A percentile compares a stretch with the other conserved stretches of the same genome.
Conservation (phyloP, 163 green algal species). For the Picocystis sp. region DNA sequence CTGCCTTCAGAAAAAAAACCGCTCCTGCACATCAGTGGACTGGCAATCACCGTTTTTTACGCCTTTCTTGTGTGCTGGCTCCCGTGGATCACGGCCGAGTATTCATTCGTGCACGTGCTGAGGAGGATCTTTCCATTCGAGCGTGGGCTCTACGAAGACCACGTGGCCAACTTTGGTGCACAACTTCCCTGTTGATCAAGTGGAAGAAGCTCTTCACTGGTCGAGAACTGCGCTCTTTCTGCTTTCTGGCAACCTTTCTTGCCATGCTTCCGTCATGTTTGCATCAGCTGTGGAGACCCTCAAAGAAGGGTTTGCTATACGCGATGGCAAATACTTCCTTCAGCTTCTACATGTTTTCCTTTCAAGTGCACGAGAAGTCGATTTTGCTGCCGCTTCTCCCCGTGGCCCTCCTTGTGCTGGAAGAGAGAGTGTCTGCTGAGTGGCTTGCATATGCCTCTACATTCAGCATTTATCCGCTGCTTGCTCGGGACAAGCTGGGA, state of each 20-base stretch:
- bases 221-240: conserved; percentile 23
- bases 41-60: conserved; percentile 47
- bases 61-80: conserved; percentile 64
- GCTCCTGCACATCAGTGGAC: conserved; percentile 20
- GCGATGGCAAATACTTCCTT: conserved; percentile 62
- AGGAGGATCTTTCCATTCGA: conserved; percentile 62
- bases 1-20: conserved; percentile 32
- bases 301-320: conserved; percentile 42
- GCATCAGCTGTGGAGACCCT: background rate
- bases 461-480: conserved; percentile 80
- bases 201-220: conserved; percentile 49
- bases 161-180: conserved; percentile 96
- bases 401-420: conserved; percentile 39
- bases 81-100: conserved; percentile 28
- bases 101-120: conserved; percentile 28
- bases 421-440: conserved; percentile 18
- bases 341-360: conserved; percentile 91
- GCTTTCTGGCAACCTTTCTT: conserved; percentile 34
- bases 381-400: conserved; percentile 80
- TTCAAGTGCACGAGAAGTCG: conserved; percentile 95
- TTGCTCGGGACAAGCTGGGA: conserved; percentile 56
- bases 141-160: conserved; percentile 89
- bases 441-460: conserved; percentile 35
- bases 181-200: conserved; percentile 56
- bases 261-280: conserved; percentile 31